Conservation (phyloP, 441 rosid species). For the Arabidopsis lyrata region DNA sequence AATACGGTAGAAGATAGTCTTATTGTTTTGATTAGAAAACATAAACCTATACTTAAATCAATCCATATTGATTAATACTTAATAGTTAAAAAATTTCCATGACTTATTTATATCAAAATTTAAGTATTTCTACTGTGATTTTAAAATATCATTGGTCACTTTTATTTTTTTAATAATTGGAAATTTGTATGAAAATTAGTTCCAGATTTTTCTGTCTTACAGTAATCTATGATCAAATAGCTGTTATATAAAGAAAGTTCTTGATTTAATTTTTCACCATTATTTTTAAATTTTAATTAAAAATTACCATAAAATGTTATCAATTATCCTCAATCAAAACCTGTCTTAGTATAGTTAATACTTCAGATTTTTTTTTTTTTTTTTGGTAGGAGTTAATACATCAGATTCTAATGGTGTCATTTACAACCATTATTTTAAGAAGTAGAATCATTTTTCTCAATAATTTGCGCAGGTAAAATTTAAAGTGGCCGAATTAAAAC, state of each 20-base stretch:
- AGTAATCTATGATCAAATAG: neutral
- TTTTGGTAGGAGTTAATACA: too few species aligned
- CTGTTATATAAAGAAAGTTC: neutral
- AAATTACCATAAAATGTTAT: neutral
- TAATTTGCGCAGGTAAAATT: conserved; percentile 32
- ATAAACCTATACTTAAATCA: too few species aligned
- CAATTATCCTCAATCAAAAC: neutral
- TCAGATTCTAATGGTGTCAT: conserved; percentile 2
- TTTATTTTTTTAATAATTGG: neutral
- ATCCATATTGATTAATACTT: neutral
- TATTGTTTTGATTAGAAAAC: too few species aligned
- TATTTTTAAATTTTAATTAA: neutral
- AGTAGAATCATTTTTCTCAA: conserved; percentile 18
- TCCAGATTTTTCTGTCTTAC: neutral
- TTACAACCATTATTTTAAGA: conserved; percentile 22
- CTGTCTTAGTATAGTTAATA: neutral
- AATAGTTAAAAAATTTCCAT: neutral
- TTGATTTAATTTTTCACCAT: neutral
- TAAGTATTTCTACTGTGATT: neutral
- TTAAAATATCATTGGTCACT: neutral
- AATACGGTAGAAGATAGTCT: too few species aligned
- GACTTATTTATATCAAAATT: neutral
- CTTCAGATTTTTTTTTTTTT: too few species aligned
- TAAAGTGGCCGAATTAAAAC: conserved; percentile 32
- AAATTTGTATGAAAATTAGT: neutral